These are phyloP conservation scores for Naumovozyma dairenensis DNA, from an alignment of 805 yeast species.

Conservation along the genomic window DNA sequence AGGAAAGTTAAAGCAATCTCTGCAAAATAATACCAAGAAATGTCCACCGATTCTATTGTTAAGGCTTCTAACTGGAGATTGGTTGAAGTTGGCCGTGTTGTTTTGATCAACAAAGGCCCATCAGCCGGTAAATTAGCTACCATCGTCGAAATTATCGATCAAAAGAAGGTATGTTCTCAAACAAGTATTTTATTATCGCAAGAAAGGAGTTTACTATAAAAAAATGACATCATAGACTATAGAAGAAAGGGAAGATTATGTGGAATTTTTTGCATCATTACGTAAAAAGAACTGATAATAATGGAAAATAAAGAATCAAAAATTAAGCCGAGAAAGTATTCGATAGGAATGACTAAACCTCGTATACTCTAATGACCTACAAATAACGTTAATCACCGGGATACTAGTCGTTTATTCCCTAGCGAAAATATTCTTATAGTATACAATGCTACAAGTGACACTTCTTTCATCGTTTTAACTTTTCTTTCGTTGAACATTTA, in stretches of 20 bases:
- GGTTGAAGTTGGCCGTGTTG: slow-evolving; percentile 98
- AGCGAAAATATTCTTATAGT: too few relatives aligned
- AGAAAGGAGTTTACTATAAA: too few relatives aligned
- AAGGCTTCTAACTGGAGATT: slow-evolving; percentile 97
- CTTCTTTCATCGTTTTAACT: neutral
- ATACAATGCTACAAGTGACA: neutral
- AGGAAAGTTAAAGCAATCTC: neutral
- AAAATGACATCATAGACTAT: too few relatives aligned
- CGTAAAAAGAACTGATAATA: too few relatives aligned
- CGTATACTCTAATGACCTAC: neutral
- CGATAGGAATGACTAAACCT: too few relatives aligned
- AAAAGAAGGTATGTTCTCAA: slow-evolving; percentile 89
- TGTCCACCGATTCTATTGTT: slow-evolving; percentile 67
- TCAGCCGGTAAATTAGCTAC: slow-evolving; percentile 79
- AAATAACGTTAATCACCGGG: neutral
- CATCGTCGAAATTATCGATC: slow-evolving; percentile 97
- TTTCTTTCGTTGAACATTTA: neutral
- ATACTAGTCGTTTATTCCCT: too few relatives aligned
- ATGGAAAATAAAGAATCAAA: too few relatives aligned
- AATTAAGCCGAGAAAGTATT: too few relatives aligned
- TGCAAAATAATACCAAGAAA: slow-evolving; percentile 22
- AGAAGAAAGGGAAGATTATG: too few relatives aligned
- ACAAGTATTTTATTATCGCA: too few relatives aligned
- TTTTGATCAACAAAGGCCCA: slow-evolving; percentile 73
- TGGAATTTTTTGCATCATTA: too few relatives aligned